Percentiles rank a stretch among this genome's conserved stretches.
These are phyloP conservation scores for Colletotrichum sp. DNA, from an alignment of 2,329 filamentous ascomycete species.

Conservation along the genomic window DNA sequence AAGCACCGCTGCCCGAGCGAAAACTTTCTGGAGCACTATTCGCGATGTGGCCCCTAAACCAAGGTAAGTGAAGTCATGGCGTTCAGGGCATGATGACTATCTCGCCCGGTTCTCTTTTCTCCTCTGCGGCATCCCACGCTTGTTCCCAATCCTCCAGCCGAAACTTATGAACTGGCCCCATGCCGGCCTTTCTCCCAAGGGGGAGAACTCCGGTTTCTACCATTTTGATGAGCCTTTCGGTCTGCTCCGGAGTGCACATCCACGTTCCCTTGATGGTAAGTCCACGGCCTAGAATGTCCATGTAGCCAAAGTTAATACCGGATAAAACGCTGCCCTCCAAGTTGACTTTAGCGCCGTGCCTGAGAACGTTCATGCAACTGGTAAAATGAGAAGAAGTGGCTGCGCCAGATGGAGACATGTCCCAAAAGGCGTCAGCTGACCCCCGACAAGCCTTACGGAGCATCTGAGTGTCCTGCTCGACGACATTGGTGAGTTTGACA, in stretches of 20 bases:
- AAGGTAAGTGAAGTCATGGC: not conserved
- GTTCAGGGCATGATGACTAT: not conserved
- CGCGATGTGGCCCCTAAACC: not conserved
- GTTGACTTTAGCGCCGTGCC: not conserved
- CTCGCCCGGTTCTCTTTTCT: not conserved
- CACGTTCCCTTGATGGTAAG: not conserved
- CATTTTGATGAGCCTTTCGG: not conserved
- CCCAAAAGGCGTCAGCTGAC: not conserved
- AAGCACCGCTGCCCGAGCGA: not conserved
- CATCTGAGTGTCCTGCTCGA: slow-evolving; percentile 36
- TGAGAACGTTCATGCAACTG: not conserved
- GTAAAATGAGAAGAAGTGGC: not conserved
- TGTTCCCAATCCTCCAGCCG: not conserved
- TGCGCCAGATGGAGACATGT: not conserved
- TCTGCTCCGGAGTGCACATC: not conserved
- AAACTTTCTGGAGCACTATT: not conserved
- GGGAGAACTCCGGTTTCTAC: not conserved
- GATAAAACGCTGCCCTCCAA: not conserved
- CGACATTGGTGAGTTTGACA: slow-evolving; percentile 44
- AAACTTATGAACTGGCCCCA: not conserved
- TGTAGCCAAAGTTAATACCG: not conserved
- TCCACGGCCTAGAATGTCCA: not conserved
- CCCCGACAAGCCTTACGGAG: not conserved
- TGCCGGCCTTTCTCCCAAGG: not conserved
- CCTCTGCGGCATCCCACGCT: not conserved